Base-by-base conservation (phyloP, 805 yeast genomes). In the Yarrowia hollandica region DNA sequence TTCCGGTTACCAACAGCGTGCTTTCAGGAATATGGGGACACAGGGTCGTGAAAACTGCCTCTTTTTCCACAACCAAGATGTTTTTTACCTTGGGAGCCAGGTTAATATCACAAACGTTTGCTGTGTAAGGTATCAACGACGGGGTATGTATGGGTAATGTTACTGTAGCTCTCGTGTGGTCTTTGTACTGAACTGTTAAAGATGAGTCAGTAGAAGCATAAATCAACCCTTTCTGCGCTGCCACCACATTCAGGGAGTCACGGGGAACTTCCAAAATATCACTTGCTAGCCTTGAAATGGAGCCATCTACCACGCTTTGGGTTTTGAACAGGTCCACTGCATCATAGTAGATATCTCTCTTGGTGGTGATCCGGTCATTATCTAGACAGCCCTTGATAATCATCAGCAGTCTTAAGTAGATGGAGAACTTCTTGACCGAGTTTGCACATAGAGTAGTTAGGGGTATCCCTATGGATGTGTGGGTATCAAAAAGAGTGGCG, bases 141-240 rank as follows among this genome's bases (percentile, higher is more conserved):
- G 44, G 23, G 10, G 42, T 34, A 9, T 35, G 23, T 1, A 25
- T 18, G 1, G 42, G 34, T 4, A 52, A 14, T 3, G 15, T 18
- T 11, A 35, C 58, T 16, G 34, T n/a, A 9, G 34, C 35, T 52
- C 34, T 18, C 19, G 10, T 18, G 18, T 25, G 6, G n/a, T 18
- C 25, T 10, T 52, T 52, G 15, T 34, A 34, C 4, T 12, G 15
- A 1, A 34, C 14, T 15, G 14, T 19, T 19, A 44, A 4, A 2
- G 38, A 25, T 1, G 38, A 31, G 3, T 14, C 37, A 11, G 37
- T 30, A 5, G 35, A 14, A 5, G 54, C 82, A 54, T 64, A 77
- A 4, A 82, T 66, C 23, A 82, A 68, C 0, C 88, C 88, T 64
- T 82, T 84, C 38, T 80, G 84, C 5, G 82, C 73, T 1, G 86